phyloP scores from a whole-genome alignment of 164 flowering plant species.

The Macadamia integrifolia region DNA sequence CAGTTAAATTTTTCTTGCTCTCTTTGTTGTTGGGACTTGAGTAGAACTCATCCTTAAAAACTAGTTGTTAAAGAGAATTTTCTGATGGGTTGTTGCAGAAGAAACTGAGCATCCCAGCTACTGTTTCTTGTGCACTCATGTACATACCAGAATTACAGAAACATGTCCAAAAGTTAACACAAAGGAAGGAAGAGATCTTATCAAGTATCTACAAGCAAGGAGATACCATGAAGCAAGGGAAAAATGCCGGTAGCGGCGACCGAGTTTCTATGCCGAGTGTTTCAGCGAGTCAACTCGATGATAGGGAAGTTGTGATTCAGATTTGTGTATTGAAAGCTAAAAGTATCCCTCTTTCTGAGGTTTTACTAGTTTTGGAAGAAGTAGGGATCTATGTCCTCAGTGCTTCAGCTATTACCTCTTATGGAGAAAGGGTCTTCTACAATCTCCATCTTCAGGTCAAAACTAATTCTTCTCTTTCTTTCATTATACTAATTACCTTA shows the following conservation, averaged over 20 bases:
- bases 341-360: conserved; percentile 28
- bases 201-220: conserved; percentile 22
- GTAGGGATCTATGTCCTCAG: conserved; percentile 38
- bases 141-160: conserved; percentile 62
- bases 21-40: neutral
- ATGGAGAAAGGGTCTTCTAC: conserved; percentile 36
- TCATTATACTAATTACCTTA: neutral
- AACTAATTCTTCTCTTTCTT: neutral
- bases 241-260: neutral
- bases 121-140: conserved; percentile 39
- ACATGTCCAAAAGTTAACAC: conserved; percentile 38
- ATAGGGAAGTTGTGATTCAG: conserved; percentile 42
- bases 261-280: conserved; percentile 13
- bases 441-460: conserved; percentile 55
- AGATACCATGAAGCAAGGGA: conserved; percentile 7
- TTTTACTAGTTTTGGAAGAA: conserved; percentile 36
- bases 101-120: conserved; percentile 54
- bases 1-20: neutral
- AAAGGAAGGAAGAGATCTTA: conserved; percentile 37
- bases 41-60: too few species aligned
- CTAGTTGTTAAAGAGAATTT: too few species aligned
- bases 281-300: conserved; percentile 29
- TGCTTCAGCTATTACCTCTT: conserved; percentile 42
- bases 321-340: conserved; percentile 23
- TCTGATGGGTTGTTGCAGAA: conserved; percentile 30